These are phyloP conservation scores for Dendrocalamus sinicus DNA, from an alignment of 176 grass and related monocot species.

Conservation along the genomic window DNA sequence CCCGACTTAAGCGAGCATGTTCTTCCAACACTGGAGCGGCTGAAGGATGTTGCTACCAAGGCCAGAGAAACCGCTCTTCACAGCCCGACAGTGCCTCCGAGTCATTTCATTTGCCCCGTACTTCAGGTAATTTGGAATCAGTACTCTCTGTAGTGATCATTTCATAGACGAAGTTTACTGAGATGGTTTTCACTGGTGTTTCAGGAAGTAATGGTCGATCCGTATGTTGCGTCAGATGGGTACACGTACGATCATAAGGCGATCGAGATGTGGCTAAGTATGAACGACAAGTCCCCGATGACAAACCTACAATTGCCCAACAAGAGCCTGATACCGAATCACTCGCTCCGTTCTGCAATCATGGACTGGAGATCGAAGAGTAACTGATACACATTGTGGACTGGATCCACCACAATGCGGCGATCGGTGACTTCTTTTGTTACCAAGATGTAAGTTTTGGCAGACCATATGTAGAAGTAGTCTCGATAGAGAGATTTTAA, in stretches of 20 bases:
- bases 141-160: background rate
- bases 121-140: constrained; percentile 56
- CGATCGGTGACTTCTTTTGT: background rate
- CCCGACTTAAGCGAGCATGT: constrained; percentile 58
- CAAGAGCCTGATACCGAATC: constrained; percentile 70
- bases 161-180: background rate
- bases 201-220: constrained; percentile 76
- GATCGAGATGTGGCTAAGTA: constrained; percentile 75
- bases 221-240: constrained; percentile 74
- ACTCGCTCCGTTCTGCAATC: constrained; percentile 86
- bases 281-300: constrained; percentile 76
- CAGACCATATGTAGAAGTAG: background rate
- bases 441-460: background rate
- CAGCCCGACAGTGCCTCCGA: constrained; percentile 40
- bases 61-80: constrained; percentile 33
- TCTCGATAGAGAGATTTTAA: constrained; percentile 3
- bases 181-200: background rate
- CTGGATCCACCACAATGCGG: background rate
- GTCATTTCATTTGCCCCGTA: constrained; percentile 88
- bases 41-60: constrained; percentile 56
- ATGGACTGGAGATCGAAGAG: constrained; percentile 67
- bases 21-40: constrained; percentile 58
- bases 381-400: constrained; percentile 12
- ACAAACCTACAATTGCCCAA: constrained; percentile 69
- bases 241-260: constrained; percentile 84